Conservation (phyloP, 1,139 yeast genomes). For the Geotrichum citri-aurantii region DNA sequence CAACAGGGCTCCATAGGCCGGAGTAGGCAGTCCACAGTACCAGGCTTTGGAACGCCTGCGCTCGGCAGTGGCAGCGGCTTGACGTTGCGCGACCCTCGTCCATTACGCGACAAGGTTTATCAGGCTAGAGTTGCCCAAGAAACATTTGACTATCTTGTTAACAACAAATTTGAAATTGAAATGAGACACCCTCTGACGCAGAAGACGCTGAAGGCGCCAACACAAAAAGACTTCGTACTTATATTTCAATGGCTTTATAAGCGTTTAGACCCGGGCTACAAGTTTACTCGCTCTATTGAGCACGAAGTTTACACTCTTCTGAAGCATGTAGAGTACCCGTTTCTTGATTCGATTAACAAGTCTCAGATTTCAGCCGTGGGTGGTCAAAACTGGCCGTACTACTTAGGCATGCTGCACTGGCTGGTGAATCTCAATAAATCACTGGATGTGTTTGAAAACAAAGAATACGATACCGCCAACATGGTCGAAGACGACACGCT, state of each 20-base stretch:
- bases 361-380: conserved; percentile 90
- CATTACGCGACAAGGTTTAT: conserved; percentile 65
- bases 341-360: conserved; percentile 69
- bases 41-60: background rate
- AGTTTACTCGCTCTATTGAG: conserved; percentile 63
- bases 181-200: conserved; percentile 64
- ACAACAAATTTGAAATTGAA: conserved; percentile 64
- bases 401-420: conserved; percentile 81
- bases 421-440: conserved; percentile 53
- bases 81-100: conserved; percentile 58
- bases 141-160: conserved; percentile 52
- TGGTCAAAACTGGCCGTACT: conserved; percentile 82
- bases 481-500: conserved; percentile 38
- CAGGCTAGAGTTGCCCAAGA: conserved; percentile 53
- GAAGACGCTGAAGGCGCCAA: conserved; percentile 67
- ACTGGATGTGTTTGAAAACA: conserved; percentile 41
- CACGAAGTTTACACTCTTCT: conserved; percentile 67
- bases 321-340: conserved; percentile 69
- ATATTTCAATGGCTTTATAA: conserved; percentile 77
- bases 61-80: background rate
- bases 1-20: background rate
- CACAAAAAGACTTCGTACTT: conserved; percentile 77
- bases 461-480: conserved; percentile 35
- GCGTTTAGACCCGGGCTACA: conserved; percentile 73
- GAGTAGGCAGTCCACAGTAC: background rate